Evolutionary conservation across 345 rosid genomes (phyloP).

Genomic region (Nasturtium officinale): DNA sequence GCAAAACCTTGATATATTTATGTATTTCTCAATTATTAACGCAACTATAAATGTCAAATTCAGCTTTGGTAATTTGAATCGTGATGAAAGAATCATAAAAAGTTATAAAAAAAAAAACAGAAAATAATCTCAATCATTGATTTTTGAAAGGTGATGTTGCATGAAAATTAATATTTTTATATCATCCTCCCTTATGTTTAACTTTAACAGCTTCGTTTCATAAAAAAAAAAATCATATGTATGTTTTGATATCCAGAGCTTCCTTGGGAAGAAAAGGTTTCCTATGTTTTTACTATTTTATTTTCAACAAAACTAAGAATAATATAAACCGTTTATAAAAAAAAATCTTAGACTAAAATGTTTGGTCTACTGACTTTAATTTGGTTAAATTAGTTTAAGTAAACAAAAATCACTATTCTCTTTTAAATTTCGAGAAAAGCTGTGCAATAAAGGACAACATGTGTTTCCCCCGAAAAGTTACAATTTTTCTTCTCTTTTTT

Average conservation of each 20-base stretch:
- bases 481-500: background rate
- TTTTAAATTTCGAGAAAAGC: conserved; percentile 38
- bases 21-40: background rate
- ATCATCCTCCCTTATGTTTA: background rate
- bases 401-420: conserved; percentile 34
- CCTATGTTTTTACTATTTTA: too few species aligned
- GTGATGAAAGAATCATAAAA: background rate
- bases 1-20: background rate
- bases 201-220: background rate
- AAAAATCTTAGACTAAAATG: too few species aligned
- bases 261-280: too few species aligned
- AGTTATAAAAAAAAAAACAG: background rate
- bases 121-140: too few species aligned
- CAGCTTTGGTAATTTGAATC: background rate
- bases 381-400: background rate
- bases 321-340: too few species aligned
- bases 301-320: too few species aligned
- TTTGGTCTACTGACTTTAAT: background rate
- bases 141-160: background rate
- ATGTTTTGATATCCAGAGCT: too few species aligned
- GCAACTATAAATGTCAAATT: background rate
- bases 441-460: conserved; percentile 46
- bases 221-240: background rate
- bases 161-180: background rate
- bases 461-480: conserved; percentile 46